Percentiles rank a stretch among this genome's conserved stretches.
Conservation (phyloP, 1,284 basidiomycete genomes). For the Thelephora terrestris region DNA sequence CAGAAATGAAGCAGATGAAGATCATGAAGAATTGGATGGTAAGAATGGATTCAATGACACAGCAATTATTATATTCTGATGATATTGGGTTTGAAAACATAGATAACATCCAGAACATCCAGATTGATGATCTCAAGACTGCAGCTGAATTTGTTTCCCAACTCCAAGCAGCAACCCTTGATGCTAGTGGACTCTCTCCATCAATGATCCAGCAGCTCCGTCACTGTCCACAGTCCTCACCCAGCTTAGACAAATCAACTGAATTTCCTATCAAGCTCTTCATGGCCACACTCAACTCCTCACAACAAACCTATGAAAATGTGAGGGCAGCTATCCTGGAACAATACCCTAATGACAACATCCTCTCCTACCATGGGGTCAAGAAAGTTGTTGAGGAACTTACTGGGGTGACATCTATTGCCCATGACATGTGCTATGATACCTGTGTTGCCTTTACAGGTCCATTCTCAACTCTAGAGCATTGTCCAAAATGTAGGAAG, state of each 20-base stretch:
- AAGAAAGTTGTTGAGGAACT: slow-evolving; percentile 14
- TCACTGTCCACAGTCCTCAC: too few species aligned
- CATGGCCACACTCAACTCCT: slow-evolving; percentile 15
- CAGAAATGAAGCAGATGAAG: too few species aligned
- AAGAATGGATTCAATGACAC: too few species aligned
- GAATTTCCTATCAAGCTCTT: slow-evolving; percentile 11
- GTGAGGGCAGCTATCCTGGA: slow-evolving; percentile 10
- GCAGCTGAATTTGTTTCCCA: slow-evolving; percentile 9
- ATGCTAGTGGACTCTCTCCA: too few species aligned
- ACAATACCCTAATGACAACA: slow-evolving; percentile 13
- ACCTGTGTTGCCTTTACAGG: slow-evolving; percentile 27
- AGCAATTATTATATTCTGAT: too few species aligned
- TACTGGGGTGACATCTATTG: slow-evolving; percentile 20
- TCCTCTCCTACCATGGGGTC: slow-evolving; percentile 15
- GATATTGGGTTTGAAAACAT: too few species aligned
- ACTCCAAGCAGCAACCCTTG: slow-evolving; percentile 13
- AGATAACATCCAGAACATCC: too few species aligned
- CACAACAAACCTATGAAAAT: slow-evolving; percentile 16
- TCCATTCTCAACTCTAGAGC: slow-evolving; percentile 13
- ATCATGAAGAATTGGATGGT: too few species aligned
- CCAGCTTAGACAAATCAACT: too few species aligned
- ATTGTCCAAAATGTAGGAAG: slow-evolving; percentile 17
- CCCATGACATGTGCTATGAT: slow-evolving; percentile 26
- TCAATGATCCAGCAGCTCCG: too few species aligned
- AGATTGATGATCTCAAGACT: slow-evolving; percentile 6